Percentiles rank a stretch among this genome's conserved stretches.
These are phyloP conservation scores for Botrytis byssoidea DNA, from an alignment of 2,329 filamentous ascomycete genomes.

Conservation along the genomic window DNA sequence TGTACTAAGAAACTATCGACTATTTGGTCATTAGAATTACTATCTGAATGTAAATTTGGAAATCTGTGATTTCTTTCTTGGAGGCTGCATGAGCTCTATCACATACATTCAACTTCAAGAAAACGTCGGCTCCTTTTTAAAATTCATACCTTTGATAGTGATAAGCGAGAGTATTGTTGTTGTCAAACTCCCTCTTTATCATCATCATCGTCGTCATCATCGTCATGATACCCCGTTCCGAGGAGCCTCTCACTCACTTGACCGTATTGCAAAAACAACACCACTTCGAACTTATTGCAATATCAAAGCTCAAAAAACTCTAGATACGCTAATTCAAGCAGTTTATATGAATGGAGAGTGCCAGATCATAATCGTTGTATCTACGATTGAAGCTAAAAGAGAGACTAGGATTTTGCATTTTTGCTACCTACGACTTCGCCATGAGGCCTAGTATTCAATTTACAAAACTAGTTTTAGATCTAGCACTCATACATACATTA, in stretches of 20 bases:
- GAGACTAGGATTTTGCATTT: neutral
- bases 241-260: fast-evolving
- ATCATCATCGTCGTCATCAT: neutral
- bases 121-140: neutral
- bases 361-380: too few species aligned
- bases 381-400: neutral
- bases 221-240: too few species aligned
- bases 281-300: fast-evolving
- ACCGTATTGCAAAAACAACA: neutral
- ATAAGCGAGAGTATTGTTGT: neutral
- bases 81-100: neutral
- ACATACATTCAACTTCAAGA: fast-evolving
- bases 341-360: too few species aligned
- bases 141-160: neutral
- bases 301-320: fast-evolving
- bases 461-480: fast-evolving
- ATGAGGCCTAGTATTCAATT: fast-evolving
- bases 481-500: neutral
- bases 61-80: too few species aligned
- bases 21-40: fast-evolving
- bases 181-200: neutral
- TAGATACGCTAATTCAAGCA: neutral
- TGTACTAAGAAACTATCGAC: neutral
- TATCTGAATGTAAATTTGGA: neutral
- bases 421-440: fast-evolving